Evolutionary conservation across 176 grass and related monocot species (phyloP), one percentile per base, ranked within the genome.

Genomic region (Hyparrhenia diplandra): DNA sequence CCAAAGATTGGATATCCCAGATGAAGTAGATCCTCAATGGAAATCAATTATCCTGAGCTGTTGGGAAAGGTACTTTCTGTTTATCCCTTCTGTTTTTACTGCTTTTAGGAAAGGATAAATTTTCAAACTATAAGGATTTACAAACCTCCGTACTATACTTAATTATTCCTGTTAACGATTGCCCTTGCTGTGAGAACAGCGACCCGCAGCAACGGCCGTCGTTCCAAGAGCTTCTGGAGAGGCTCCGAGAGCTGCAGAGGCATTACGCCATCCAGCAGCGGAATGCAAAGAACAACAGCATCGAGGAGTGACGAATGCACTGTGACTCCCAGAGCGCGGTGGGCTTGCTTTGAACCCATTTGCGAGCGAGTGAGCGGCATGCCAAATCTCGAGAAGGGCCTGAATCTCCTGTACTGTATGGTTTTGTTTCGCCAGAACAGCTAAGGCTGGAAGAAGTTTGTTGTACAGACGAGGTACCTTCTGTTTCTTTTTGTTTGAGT

Each of bases 1-100:
- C 69, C 93, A 93, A 49, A 88, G 93, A 67, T 74, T 96, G 91
- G 97, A 99, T 57, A 82, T 99, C 60, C 92, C 97, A 3, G 84
- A 9, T 64, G 90, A 96, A 64, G 65, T 87, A 51, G 97, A 99
- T 83, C 87, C 90, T 28, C 89, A 92, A 67, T 99, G 97, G 97
- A 82, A 80, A 71, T 90, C 93, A 40, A 87, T 99, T 73, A 85
- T 99, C 28, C 64, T 90, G 64, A 99, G 89, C 82, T 99, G 97
- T 65, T 99, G 97, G 97, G 92, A 96, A 68, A 99, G 80, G 96
- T 95, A 73, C 27, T 49, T 74, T 4, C 18, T 69, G 18, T 52
- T 58, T 58, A 10, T 58, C 25, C 16, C 65, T 64, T 39, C 37
- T 82, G 32, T 73, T 69, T 76, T 10, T n/a, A 17, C 46, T 43